Conservation (phyloP, 2,329 filamentous ascomycete species). For the Amauroascus niger region DNA sequence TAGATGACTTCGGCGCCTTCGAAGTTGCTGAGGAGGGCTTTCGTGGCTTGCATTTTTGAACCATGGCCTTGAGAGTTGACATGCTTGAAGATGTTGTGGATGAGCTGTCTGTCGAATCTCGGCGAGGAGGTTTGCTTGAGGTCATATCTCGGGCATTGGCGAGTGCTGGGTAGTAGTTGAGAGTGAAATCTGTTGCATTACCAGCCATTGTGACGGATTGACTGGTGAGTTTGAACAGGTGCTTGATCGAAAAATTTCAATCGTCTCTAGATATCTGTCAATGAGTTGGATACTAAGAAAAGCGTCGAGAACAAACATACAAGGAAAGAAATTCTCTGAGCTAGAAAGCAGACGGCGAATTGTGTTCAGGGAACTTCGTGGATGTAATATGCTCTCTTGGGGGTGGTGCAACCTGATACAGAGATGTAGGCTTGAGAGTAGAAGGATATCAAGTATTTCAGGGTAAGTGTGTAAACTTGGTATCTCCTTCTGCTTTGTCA, state of each 20-base stretch:
- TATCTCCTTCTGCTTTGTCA: background rate
- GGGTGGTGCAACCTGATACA: too few relatives aligned
- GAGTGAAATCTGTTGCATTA: constrained; percentile 9
- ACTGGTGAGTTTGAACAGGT: background rate
- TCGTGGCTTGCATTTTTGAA: background rate
- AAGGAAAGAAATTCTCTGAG: background rate
- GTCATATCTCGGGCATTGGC: background rate
- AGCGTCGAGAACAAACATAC: background rate
- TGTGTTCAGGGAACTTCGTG: too few relatives aligned
- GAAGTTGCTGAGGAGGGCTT: background rate
- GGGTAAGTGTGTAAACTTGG: background rate
- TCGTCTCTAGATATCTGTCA: background rate
- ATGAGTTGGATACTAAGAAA: background rate
- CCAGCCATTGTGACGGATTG: constrained; percentile 1
- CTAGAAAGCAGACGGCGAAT: background rate
- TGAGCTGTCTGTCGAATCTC: constrained; percentile 9
- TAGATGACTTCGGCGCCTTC: background rate
- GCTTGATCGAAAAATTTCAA: too few relatives aligned
- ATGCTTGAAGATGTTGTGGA: constrained; percentile 8
- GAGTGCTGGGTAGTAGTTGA: constrained; percentile 3
- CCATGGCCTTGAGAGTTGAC: constrained; percentile 6
- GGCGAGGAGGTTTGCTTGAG: background rate
- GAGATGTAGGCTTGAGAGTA: too few relatives aligned
- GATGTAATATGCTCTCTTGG: too few relatives aligned
- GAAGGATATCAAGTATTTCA: background rate